A percentile compares a stretch with the other conserved stretches of the same genome.
Evolutionary conservation across 164 flowering plant species (phyloP).

Genomic region (Annona cherimola): DNA sequence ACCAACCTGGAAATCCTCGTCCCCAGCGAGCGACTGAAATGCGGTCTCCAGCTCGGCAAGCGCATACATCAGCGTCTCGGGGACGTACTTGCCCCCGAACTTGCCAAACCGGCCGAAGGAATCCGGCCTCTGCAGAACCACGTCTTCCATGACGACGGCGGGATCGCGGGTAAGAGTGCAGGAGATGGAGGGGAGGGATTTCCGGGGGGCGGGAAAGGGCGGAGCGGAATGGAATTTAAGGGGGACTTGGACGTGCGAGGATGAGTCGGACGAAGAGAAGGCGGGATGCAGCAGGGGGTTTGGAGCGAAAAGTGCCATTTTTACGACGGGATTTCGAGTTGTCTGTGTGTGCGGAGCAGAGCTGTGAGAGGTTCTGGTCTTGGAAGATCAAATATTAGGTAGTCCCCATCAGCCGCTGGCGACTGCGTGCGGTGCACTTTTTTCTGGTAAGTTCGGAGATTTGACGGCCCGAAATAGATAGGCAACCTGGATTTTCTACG

Average conservation of each 20-base stretch:
- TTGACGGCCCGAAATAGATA: no score
- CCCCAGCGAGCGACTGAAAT: constrained; percentile 45
- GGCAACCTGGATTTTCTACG: no score
- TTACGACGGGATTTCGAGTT: no score
- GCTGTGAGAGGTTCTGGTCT: no score
- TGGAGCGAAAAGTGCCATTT: not conserved
- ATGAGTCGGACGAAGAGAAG: not conserved
- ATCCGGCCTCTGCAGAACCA: constrained; percentile 47
- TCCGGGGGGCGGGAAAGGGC: not conserved
- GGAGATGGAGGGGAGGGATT: constrained; percentile 13
- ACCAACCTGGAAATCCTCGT: constrained; percentile 67
- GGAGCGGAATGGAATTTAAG: not conserved
- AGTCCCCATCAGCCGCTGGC: no score
- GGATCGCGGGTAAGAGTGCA: constrained; percentile 25
- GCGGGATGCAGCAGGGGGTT: not conserved
- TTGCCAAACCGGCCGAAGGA: constrained; percentile 75
- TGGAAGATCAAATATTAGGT: no score
- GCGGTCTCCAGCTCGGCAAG: constrained; percentile 73
- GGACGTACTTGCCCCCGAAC: constrained; percentile 81
- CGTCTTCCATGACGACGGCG: constrained; percentile 22
- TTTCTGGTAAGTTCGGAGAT: no score
- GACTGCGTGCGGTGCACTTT: no score
- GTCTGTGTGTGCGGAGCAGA: no score
- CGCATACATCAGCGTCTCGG: constrained; percentile 79
- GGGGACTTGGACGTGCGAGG: not conserved